Conservation (phyloP, 169 alveolate genomes). For the Plasmodium gonderi region DNA sequence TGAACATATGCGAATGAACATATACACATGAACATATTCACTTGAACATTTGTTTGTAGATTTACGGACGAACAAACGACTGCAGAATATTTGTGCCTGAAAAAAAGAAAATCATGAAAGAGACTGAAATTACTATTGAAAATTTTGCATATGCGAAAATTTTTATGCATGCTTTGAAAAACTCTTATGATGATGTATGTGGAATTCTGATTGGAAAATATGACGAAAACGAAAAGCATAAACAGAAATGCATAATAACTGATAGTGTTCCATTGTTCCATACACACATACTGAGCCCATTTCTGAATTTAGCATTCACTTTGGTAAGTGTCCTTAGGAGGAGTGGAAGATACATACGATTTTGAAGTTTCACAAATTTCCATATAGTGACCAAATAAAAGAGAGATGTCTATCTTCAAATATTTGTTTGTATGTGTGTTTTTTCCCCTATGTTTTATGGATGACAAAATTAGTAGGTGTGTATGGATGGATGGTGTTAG, state of each 20-base stretch:
- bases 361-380: background rate
- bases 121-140: slow-evolving; percentile 49
- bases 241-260: slow-evolving; percentile 37
- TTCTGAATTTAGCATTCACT: slow-evolving; percentile 56
- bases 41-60: background rate
- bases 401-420: no score
- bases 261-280: slow-evolving; percentile 62
- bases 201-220: slow-evolving; percentile 70
- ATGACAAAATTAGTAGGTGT: no score
- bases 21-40: no score
- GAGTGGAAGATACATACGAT: background rate
- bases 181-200: slow-evolving; percentile 71
- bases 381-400: background rate
- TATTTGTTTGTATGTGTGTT: no score
- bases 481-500: no score
- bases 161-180: slow-evolving; percentile 71
- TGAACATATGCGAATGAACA: no score
- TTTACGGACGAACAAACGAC: background rate
- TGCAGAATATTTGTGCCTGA: background rate
- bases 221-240: background rate
- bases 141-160: slow-evolving; percentile 71
- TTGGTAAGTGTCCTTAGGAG: slow-evolving; percentile 8
- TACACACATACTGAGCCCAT: slow-evolving; percentile 53
- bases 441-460: no score
- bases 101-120: slow-evolving; percentile 13